phyloP scores from a whole-genome alignment of 805 yeast genomes.

The Alloascoidea hylecoeti region DNA sequence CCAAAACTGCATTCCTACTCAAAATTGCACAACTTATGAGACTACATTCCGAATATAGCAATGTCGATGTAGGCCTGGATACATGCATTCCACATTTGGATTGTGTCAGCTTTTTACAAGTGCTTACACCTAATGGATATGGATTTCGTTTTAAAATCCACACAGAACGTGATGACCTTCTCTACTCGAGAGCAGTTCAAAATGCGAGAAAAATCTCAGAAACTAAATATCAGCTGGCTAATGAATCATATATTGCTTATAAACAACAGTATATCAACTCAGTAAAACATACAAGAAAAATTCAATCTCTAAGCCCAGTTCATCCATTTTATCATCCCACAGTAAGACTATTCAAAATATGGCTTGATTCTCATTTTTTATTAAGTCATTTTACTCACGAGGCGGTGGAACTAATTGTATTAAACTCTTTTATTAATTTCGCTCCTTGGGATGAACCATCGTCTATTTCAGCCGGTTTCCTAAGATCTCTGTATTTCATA shows the following conservation, averaged over 20 bases:
- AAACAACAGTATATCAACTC: slow-evolving; percentile 45
- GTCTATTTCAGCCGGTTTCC: slow-evolving; percentile 68
- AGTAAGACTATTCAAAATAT: slow-evolving; percentile 72
- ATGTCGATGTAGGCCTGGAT: slow-evolving; percentile 53
- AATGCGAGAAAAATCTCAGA: slow-evolving; percentile 42
- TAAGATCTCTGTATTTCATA: slow-evolving; percentile 55
- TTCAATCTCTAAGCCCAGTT: slow-evolving; percentile 55
- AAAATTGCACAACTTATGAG: slow-evolving; percentile 39
- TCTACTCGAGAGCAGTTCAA: slow-evolving; percentile 59
- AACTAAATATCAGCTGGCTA: slow-evolving; percentile 42
- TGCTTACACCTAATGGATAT: slow-evolving; percentile 80
- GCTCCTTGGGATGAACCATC: slow-evolving; percentile 77
- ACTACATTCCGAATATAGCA: slow-evolving; percentile 33
- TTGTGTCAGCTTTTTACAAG: slow-evolving; percentile 39
- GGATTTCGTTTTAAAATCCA: slow-evolving; percentile 69
- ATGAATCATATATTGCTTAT: slow-evolving; percentile 12
- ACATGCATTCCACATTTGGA: slow-evolving; percentile 42
- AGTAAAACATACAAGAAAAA: slow-evolving; percentile 69
- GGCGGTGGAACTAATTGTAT: slow-evolving; percentile 65
- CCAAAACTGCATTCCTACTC: slow-evolving; percentile 80
- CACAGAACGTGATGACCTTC: slow-evolving; percentile 71
- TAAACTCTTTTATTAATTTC: slow-evolving; percentile 76
- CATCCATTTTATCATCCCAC: slow-evolving; percentile 67
- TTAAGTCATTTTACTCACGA: slow-evolving; percentile 64
- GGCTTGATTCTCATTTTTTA: slow-evolving; percentile 79